Conservation (phyloP, 176 grass and related monocot species). For the Oryza meyeriana region DNA sequence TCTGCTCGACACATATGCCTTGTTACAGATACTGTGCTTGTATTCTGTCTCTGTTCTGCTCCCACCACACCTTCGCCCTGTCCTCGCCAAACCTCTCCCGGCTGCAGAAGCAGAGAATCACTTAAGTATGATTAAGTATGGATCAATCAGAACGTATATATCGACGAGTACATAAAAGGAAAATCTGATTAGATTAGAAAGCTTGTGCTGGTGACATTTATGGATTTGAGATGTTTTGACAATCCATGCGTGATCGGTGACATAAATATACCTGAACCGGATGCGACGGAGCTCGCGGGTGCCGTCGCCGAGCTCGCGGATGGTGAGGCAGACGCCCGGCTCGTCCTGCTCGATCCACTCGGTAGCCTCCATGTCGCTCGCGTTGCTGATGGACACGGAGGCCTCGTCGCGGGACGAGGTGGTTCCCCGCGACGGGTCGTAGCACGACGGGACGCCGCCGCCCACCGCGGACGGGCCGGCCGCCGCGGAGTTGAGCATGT, state of each 20-base stretch:
- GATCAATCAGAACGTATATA: not conserved
- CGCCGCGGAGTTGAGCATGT: slow-evolving; percentile 48
- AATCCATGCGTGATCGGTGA: not conserved
- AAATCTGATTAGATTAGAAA: not conserved
- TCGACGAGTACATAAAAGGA: not conserved
- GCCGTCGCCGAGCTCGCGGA: slow-evolving; percentile 91
- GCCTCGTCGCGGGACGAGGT: slow-evolving; percentile 87
- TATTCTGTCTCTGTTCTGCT: slow-evolving; percentile 87
- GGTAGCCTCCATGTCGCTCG: slow-evolving; percentile 62
- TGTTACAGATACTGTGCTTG: slow-evolving; percentile 73
- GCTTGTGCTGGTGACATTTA: not conserved
- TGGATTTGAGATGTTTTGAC: not conserved
- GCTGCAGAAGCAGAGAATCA: slow-evolving; percentile 29
- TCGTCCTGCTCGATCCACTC: slow-evolving; percentile 96
- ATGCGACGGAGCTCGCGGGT: slow-evolving; percentile 87
- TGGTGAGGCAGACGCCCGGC: slow-evolving; percentile 93
- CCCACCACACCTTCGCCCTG: slow-evolving; percentile 94
- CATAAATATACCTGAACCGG: slow-evolving; percentile 57
- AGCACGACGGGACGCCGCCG: slow-evolving; percentile 26
- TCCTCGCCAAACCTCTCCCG: slow-evolving; percentile 93
- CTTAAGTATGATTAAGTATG: not conserved
- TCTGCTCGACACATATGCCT: not conserved
- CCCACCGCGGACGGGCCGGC: slow-evolving; percentile 28
- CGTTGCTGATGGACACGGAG: slow-evolving; percentile 91
- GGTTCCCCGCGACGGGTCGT: slow-evolving; percentile 71